Conservation (phyloP, 176 grass and related monocot species). For the Canna indica region DNA sequence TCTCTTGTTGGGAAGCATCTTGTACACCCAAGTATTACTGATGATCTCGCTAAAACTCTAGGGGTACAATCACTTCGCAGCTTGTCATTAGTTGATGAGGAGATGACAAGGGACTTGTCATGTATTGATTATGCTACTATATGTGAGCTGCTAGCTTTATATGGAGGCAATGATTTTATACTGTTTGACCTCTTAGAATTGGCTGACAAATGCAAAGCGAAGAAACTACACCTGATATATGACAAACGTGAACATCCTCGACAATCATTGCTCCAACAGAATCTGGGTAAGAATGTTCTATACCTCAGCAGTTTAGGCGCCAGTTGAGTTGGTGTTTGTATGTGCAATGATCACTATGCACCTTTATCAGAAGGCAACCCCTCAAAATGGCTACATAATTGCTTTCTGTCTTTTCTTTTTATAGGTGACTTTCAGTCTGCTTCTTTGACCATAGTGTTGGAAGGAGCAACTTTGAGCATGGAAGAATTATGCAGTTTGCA, state of each 20-base stretch:
- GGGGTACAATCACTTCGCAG: slow-evolving; percentile 73
- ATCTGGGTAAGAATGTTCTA: slow-evolving; percentile 47
- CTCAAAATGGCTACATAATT: background rate
- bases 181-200: slow-evolving; percentile 91
- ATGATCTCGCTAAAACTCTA: slow-evolving; percentile 80
- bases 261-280: slow-evolving; percentile 88
- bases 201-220: slow-evolving; percentile 84
- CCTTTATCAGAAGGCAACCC: background rate
- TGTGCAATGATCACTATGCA: background rate
- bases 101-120: slow-evolving; percentile 77
- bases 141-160: slow-evolving; percentile 77
- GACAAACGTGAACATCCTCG: slow-evolving; percentile 89
- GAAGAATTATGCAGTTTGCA: slow-evolving; percentile 89
- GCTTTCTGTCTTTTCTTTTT: slow-evolving; percentile 3
- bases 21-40: slow-evolving; percentile 67
- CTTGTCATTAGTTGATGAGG: slow-evolving; percentile 76
- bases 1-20: slow-evolving; percentile 51
- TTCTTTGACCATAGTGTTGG: slow-evolving; percentile 88
- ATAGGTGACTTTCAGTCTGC: slow-evolving; percentile 79
- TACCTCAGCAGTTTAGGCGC: background rate
- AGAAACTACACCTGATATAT: slow-evolving; percentile 90
- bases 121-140: slow-evolving; percentile 87
- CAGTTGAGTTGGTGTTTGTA: background rate
- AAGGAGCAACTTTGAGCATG: slow-evolving; percentile 63
- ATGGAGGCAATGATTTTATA: slow-evolving; percentile 76